A percentile compares a stretch with the other conserved stretches of the same genome.
phyloP scores from a whole-genome alignment of 495 filamentous ascomycete genomes.

The Talaromyces proteolyticus region DNA sequence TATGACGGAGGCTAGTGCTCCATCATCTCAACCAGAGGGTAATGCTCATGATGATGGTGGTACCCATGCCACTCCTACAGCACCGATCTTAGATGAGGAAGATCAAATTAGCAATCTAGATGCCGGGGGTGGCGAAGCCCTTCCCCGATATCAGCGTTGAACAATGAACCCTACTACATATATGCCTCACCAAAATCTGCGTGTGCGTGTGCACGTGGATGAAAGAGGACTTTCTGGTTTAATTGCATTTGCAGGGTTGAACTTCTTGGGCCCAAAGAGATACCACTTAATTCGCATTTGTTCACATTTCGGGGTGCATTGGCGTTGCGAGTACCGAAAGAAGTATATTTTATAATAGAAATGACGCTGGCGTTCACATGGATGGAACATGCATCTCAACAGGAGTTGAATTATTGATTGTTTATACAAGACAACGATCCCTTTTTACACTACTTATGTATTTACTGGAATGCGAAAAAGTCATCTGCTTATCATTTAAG shows the following conservation, averaged over 20 bases:
- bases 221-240: background rate
- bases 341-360: background rate
- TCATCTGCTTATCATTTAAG: too few species aligned
- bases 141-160: slow-evolving; percentile 44
- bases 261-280: background rate
- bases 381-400: background rate
- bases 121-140: slow-evolving; percentile 34
- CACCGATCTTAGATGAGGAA: slow-evolving; percentile 61
- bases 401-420: background rate
- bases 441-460: background rate
- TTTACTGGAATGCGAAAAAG: too few species aligned
- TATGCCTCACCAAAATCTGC: too few species aligned
- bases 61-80: slow-evolving; percentile 44
- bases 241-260: background rate
- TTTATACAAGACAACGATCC: background rate
- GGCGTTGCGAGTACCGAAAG: background rate
- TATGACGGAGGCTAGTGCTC: slow-evolving; percentile 66
- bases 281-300: background rate
- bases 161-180: background rate
- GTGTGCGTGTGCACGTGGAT: background rate
- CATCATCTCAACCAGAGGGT: slow-evolving; percentile 34
- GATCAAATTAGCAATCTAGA: slow-evolving; percentile 46
- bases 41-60: slow-evolving; percentile 39
- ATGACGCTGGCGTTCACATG: background rate
- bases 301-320: background rate